Percentiles rank a stretch among this genome's conserved stretches.
Conservation (phyloP, 1,284 basidiomycete species). For the Kwoniella shivajii region DNA sequence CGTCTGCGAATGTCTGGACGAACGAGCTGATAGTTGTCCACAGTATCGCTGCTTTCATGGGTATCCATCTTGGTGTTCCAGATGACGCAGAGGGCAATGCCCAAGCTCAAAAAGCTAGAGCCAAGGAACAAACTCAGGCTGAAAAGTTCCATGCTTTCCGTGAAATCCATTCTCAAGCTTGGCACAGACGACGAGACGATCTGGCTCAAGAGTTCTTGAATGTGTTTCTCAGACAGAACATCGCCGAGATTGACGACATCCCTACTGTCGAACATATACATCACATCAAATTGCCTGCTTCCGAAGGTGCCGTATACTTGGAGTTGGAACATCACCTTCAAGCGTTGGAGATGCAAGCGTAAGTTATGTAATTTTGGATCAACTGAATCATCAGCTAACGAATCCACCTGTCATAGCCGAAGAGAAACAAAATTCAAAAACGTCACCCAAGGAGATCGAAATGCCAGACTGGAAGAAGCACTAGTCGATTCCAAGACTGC, state of each 20-base stretch:
- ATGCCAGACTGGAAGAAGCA: slow-evolving; percentile 80
- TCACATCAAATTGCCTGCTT: slow-evolving; percentile 77
- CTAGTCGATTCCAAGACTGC: slow-evolving; percentile 88
- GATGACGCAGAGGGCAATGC: slow-evolving; percentile 83
- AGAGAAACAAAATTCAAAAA: slow-evolving; percentile 70
- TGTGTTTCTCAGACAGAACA: slow-evolving; percentile 86
- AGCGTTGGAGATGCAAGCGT: slow-evolving; percentile 52
- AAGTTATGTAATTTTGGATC: slow-evolving; percentile 9
- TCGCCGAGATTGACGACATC: slow-evolving; percentile 95
- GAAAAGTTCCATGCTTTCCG: slow-evolving; percentile 96
- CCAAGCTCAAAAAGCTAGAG: slow-evolving; percentile 72
- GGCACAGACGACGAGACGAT: slow-evolving; percentile 83
- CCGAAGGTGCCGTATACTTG: slow-evolving; percentile 91
- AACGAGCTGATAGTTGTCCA: neutral
- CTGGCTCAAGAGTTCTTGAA: slow-evolving; percentile 83
- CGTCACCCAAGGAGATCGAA: slow-evolving; percentile 69
- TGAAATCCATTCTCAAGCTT: slow-evolving; percentile 85
- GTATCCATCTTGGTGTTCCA: slow-evolving; percentile 82
- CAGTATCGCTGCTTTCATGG: slow-evolving; percentile 77
- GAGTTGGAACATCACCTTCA: slow-evolving; percentile 94
- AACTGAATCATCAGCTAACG: neutral
- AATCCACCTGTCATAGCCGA: slow-evolving; percentile 56
- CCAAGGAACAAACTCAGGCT: slow-evolving; percentile 80
- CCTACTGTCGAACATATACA: slow-evolving; percentile 71
- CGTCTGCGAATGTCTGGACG: neutral